Conservation (phyloP, 139 green algal genomes). For the Chara braunii region DNA sequence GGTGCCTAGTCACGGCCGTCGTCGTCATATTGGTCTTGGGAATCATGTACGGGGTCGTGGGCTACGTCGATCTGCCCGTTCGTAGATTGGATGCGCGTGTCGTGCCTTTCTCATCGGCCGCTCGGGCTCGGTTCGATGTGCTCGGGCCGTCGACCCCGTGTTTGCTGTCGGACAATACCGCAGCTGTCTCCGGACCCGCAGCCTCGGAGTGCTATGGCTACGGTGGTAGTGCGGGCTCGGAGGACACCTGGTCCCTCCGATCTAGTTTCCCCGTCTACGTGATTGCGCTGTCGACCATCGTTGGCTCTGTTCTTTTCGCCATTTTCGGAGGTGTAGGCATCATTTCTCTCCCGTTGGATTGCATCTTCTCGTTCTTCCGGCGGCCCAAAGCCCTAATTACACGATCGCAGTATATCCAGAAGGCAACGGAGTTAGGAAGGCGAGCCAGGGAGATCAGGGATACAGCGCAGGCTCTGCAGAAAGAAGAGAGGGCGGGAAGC, state of each 20-base stretch:
- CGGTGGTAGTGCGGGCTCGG: no score
- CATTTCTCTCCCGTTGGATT: conserved; percentile 74
- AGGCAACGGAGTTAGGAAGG: conserved; percentile 55
- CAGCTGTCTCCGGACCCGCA: no score
- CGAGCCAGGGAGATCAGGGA: conserved; percentile 66
- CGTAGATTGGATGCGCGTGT: no score
- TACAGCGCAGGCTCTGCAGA: conserved; percentile 52
- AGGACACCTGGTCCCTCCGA: conserved; percentile 66
- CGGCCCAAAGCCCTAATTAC: conserved; percentile 24
- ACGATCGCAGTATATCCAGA: conserved; percentile 27
- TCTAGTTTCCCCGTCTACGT: conserved; percentile 77
- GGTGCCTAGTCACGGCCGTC: conserved; percentile 8
- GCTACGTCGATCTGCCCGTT: conserved; percentile 78
- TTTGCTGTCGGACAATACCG: no score
- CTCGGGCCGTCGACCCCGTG: no score
- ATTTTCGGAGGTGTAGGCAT: conserved; percentile 86
- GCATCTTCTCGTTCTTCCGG: conserved; percentile 67
- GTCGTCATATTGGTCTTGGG: conserved; percentile 37
- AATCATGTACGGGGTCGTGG: conserved; percentile 52
- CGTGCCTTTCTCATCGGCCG: no score
- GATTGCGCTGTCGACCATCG: conserved; percentile 74
- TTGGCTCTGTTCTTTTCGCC: conserved; percentile 90
- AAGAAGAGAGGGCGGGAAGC: conserved; percentile 55
- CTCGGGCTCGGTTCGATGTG: no score
- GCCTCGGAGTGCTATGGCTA: no score